Evolutionary conservation across 2,329 filamentous ascomycete genomes (phyloP).

Genomic region (Podosphaera aphanis): DNA sequence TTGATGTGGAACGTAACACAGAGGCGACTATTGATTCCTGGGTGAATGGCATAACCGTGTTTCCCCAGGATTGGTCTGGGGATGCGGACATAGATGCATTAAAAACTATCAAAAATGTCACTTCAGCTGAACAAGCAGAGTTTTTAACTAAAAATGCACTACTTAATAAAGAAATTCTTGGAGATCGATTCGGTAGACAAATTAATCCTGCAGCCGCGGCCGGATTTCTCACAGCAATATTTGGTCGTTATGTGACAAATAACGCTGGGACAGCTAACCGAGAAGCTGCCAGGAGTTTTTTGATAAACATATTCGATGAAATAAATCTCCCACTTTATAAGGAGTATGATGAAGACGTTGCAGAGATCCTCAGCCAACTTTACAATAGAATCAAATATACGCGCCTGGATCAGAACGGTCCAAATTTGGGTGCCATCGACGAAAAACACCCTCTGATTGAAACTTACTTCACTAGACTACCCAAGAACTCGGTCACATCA

Average conservation of each 20-base stretch:
- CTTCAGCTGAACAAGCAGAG: slow-evolving; percentile 31
- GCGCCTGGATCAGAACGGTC: slow-evolving; percentile 76
- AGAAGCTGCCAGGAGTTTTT: slow-evolving; percentile 27
- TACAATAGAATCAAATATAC: slow-evolving; percentile 91
- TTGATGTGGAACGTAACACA: slow-evolving; percentile 53
- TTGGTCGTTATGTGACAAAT: slow-evolving; percentile 41
- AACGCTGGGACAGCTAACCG: slow-evolving; percentile 24
- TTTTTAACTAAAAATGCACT: slow-evolving; percentile 42
- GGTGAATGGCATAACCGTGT: slow-evolving; percentile 33
- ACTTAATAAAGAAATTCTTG: slow-evolving; percentile 46
- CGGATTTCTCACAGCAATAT: slow-evolving; percentile 40
- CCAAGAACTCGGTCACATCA: slow-evolving; percentile 52
- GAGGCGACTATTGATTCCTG: slow-evolving; percentile 49
- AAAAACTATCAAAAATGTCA: slow-evolving; percentile 27
- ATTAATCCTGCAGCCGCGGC: slow-evolving; percentile 49
- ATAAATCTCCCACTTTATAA: slow-evolving; percentile 74
- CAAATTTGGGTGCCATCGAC: slow-evolving; percentile 61
- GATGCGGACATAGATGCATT: slow-evolving; percentile 25
- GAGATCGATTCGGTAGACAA: slow-evolving; percentile 52
- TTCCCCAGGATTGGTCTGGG: slow-evolving; percentile 24
- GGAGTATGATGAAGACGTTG: slow-evolving; percentile 70
- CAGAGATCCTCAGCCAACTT: slow-evolving; percentile 69
- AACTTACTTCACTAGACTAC: slow-evolving; percentile 79
- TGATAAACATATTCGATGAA: slow-evolving; percentile 48
- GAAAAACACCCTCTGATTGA: slow-evolving; percentile 65